Conservation (phyloP, 2,329 filamentous ascomycete genomes). For the Fusarium cicatricum region DNA sequence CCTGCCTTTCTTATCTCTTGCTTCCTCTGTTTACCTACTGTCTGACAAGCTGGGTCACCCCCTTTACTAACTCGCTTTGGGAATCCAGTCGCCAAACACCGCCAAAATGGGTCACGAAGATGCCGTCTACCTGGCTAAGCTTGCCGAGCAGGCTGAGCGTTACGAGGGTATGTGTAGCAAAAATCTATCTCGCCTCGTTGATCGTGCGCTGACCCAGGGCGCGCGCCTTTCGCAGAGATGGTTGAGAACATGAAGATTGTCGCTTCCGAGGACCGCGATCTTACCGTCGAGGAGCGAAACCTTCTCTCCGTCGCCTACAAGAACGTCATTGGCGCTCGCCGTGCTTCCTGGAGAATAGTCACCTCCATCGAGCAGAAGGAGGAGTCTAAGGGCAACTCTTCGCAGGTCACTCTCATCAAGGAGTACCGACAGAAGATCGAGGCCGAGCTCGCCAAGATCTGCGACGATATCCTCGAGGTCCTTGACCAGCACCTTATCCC, state of each 20-base stretch:
- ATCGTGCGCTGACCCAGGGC: constrained; percentile 38
- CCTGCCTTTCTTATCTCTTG: constrained; percentile 20
- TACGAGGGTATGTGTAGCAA: constrained; percentile 83
- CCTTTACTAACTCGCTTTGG: constrained; percentile 35
- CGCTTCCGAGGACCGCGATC: constrained; percentile 83
- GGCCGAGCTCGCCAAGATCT: constrained; percentile 95
- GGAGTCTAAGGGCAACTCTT: constrained; percentile 97
- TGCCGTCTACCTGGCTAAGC: constrained; percentile 99
- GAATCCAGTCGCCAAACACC: constrained; percentile 42
- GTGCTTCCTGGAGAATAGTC: constrained; percentile 99
- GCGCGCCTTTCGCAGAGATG: constrained; percentile 83
- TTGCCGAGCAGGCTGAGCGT: constrained; percentile 99
- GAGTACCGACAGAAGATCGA: constrained; percentile 99
- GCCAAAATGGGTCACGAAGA: constrained; percentile 98
- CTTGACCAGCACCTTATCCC: constrained; percentile 93
- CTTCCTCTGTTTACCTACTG: constrained; percentile 21
- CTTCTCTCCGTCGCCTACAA: constrained; percentile 99
- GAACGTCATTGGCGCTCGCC: constrained; percentile 98
- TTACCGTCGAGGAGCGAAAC: constrained; percentile 97
- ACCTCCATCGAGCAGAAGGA: constrained; percentile 99
- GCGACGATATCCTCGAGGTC: constrained; percentile 96
- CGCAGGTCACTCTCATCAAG: constrained; percentile 92
- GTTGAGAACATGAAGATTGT: constrained; percentile 99
- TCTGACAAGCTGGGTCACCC: constrained; percentile 32
- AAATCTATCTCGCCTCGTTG: constrained; percentile 5